Base-by-base conservation (phyloP, 139 green algal genomes). In the Deuterostichococcus epilithicus region DNA sequence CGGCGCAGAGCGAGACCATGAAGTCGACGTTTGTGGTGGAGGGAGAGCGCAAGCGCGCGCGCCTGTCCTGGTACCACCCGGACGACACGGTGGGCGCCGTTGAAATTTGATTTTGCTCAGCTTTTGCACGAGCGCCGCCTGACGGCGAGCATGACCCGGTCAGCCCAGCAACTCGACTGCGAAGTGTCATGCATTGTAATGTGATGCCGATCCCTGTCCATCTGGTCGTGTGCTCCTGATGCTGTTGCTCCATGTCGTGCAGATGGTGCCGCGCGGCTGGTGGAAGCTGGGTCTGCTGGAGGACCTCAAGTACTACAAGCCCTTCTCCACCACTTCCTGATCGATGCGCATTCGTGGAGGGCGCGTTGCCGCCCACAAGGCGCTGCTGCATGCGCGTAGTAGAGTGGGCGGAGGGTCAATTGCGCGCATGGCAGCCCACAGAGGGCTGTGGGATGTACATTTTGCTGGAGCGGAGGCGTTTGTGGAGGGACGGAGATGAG, bases 11-110 rank as follows among this genome's bases (percentile, higher is more conserved):
- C 69, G 44, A 80, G 44, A 59, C 23, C 36, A 59, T 90, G 20
- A 78, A 81, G 52, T 76, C 70, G 32, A 90, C 86, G 2, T 80
- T 90, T 39, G 65, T 88, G 4, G 81, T 74, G 34, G 81, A 90
- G n/a, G 83, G 83, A 59, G 47, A 76, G 15, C 76, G 76, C 18
- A 81, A 84, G 65, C 87, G 85, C 44, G 83, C 83, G 0, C 80
- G 86, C 26, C 78, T 90, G n/a, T 82, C 70, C 23, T 90, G 86
- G 85, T 90, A 90, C 52, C 85, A 90, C 73, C 85, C 85, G 38
- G 85, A 90, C 36, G 85, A 90, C 78, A 90, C 83, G 30, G 79
- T 84, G 47, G 38, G 71, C 44, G 6, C 18, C 59, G 20, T 18
- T 67, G 13, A 32, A n/a, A 13, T 8, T 8, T 13, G 13, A 52